Evolutionary conservation across 2,329 filamentous ascomycete species (phyloP).

Genomic region (Xylogone sp.): DNA sequence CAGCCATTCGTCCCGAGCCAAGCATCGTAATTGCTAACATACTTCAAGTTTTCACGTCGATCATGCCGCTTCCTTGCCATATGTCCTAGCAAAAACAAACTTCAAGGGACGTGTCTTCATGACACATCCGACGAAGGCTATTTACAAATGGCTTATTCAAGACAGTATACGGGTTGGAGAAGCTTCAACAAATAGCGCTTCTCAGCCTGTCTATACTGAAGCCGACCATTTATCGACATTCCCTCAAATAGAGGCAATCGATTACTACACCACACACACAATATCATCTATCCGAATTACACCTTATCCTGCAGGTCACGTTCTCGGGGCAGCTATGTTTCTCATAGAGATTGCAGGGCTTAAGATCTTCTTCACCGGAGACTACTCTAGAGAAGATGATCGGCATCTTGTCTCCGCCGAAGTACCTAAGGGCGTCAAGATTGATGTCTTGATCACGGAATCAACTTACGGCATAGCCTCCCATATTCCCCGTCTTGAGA

Average conservation of each 20-base stretch:
- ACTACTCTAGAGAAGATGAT: slow-evolving; percentile 95
- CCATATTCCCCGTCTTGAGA: slow-evolving; percentile 83
- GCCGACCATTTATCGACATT: slow-evolving; percentile 93
- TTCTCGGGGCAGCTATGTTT: slow-evolving; percentile 98
- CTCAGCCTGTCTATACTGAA: slow-evolving; percentile 87
- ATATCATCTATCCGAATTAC: slow-evolving; percentile 96
- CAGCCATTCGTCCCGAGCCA: slow-evolving; percentile 1
- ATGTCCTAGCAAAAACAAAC: slow-evolving; percentile 96
- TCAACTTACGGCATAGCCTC: slow-evolving; percentile 96
- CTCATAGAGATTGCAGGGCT: slow-evolving; percentile 94
- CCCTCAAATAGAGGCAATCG: slow-evolving; percentile 91
- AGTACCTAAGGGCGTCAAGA: slow-evolving; percentile 82
- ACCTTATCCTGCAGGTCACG: slow-evolving; percentile 93
- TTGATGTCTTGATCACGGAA: slow-evolving; percentile 96
- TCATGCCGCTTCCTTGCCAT: slow-evolving; percentile 96
- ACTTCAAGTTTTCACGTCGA: slow-evolving; percentile 88
- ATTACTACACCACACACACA: slow-evolving; percentile 96
- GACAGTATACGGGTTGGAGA: slow-evolving; percentile 90
- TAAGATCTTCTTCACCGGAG: slow-evolving; percentile 95
- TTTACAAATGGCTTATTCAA: slow-evolving; percentile 99
- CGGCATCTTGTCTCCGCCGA: slow-evolving; percentile 91
- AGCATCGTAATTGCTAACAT: slow-evolving; percentile 14
- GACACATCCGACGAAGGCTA: slow-evolving; percentile 98
- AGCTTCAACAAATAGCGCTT: slow-evolving; percentile 55
- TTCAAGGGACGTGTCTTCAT: slow-evolving; percentile 97